phyloP scores from a whole-genome alignment of 2,329 filamentous ascomycete genomes.

The Didymella keratinophila region DNA sequence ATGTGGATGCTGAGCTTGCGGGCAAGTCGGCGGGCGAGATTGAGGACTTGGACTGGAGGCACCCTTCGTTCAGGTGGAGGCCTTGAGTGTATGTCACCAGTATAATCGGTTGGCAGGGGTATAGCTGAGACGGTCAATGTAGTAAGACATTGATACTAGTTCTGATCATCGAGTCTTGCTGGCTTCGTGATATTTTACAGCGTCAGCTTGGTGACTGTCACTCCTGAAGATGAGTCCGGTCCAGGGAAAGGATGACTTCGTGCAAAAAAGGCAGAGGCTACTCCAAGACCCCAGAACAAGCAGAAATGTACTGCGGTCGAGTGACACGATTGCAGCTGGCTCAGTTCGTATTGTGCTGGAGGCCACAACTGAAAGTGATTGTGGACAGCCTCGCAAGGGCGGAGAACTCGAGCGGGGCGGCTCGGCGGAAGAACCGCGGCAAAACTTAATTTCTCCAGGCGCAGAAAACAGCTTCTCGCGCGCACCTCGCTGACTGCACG shows the following conservation, averaged over 20 bases:
- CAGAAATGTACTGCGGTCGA: not conserved
- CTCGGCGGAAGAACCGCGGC: not conserved
- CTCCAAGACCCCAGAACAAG: no score
- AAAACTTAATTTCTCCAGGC: not conserved
- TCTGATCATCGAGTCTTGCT: no score
- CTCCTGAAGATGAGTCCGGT: no score
- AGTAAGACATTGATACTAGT: no score
- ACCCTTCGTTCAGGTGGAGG: slow-evolving; percentile 71
- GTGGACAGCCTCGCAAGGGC: not conserved
- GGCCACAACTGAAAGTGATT: not conserved
- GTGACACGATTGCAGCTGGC: not conserved
- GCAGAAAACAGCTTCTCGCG: slow-evolving; percentile 2
- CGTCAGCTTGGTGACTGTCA: no score
- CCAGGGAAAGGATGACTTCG: no score
- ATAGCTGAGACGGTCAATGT: no score
- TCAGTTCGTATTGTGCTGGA: not conserved
- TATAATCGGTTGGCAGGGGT: not conserved
- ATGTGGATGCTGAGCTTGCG: slow-evolving; percentile 64
- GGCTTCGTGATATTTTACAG: no score
- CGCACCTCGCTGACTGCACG: not conserved
- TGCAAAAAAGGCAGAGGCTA: no score
- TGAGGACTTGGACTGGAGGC: slow-evolving; percentile 53
- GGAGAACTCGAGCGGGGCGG: not conserved
- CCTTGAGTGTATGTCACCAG: slow-evolving; percentile 35
- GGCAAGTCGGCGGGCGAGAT: slow-evolving; percentile 53